Percentiles rank a stretch among this genome's conserved stretches.
phyloP scores from a whole-genome alignment of 495 filamentous ascomycete genomes.

The Trichoderma parareesei region DNA sequence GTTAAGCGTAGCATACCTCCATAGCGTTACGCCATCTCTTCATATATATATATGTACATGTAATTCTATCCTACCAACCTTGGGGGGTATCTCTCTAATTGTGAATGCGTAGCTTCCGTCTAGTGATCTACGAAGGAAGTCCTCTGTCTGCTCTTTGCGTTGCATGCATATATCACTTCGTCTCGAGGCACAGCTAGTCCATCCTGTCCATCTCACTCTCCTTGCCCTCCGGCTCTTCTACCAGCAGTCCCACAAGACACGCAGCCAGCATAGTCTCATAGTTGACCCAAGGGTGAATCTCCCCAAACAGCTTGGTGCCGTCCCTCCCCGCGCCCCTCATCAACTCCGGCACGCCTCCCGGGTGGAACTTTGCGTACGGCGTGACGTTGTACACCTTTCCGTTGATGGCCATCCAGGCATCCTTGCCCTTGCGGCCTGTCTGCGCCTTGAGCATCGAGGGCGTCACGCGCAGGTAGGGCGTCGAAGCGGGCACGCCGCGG shows the following conservation, averaged over 20 bases:
- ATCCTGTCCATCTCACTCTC: slow-evolving; percentile 51
- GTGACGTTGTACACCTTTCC: slow-evolving; percentile 91
- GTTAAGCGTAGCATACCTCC: too few species aligned
- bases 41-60: neutral
- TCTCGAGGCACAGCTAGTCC: slow-evolving; percentile 41
- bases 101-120: slow-evolving; percentile 17
- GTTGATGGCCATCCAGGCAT: slow-evolving; percentile 81
- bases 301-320: slow-evolving; percentile 72
- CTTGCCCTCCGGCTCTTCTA: slow-evolving; percentile 60
- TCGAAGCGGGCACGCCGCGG: slow-evolving; percentile 41
- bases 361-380: slow-evolving; percentile 85
- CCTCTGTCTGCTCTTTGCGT: slow-evolving; percentile 15
- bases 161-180: slow-evolving; percentile 18
- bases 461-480: slow-evolving; percentile 54
- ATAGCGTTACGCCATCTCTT: neutral
- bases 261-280: slow-evolving; percentile 87
- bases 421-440: slow-evolving; percentile 70
- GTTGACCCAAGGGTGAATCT: slow-evolving; percentile 96
- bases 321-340: slow-evolving; percentile 72
- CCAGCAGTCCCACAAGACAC: slow-evolving; percentile 79
- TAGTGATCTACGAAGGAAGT: slow-evolving; percentile 14
- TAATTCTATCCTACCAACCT: too few species aligned
- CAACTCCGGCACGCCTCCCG: slow-evolving; percentile 81
- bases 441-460: slow-evolving; percentile 66
- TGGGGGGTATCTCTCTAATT: slow-evolving; percentile 17